phyloP scores from a whole-genome alignment of 805 yeast genomes.

The Alloascoidea hylecoeti region DNA sequence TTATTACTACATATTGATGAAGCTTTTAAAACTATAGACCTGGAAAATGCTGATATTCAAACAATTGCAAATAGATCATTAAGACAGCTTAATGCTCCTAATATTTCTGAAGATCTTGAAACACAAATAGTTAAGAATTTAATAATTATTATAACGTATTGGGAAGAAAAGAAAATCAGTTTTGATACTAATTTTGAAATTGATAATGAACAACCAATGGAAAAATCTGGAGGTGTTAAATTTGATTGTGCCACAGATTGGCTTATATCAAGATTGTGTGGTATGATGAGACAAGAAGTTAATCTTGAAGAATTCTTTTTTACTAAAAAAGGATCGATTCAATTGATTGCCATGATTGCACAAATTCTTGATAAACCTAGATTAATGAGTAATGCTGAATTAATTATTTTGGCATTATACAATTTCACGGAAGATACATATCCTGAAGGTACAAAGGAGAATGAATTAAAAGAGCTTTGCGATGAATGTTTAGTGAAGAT shows the following conservation, averaged over 20 bases:
- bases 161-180: conserved; percentile 34
- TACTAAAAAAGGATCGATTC: conserved; percentile 58
- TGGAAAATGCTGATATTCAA: conserved; percentile 39
- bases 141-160: conserved; percentile 40
- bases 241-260: conserved; percentile 33
- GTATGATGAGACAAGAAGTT: conserved; percentile 53
- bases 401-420: conserved; percentile 39
- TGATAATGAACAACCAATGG: conserved; percentile 14
- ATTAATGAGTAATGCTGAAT: conserved; percentile 27
- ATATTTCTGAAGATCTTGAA: conserved; percentile 48
- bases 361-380: conserved; percentile 32
- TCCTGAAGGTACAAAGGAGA: conserved; percentile 24
- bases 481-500: conserved; percentile 56
- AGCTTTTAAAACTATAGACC: conserved; percentile 11
- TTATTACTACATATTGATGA: conserved; percentile 28
- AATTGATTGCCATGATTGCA: conserved; percentile 49
- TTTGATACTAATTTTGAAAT: conserved; percentile 16
- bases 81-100: conserved; percentile 76
- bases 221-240: conserved; percentile 10
- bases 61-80: conserved; percentile 48
- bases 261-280: conserved; percentile 47
- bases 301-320: conserved; percentile 33
- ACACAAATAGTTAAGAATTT: conserved; percentile 53
- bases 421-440: conserved; percentile 17
- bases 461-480: conserved; percentile 37